A percentile compares a stretch with the other conserved stretches of the same genome.
phyloP scores from a whole-genome alignment of 495 filamentous ascomycete genomes.

The Lasiosphaeriaceae sp. region DNA sequence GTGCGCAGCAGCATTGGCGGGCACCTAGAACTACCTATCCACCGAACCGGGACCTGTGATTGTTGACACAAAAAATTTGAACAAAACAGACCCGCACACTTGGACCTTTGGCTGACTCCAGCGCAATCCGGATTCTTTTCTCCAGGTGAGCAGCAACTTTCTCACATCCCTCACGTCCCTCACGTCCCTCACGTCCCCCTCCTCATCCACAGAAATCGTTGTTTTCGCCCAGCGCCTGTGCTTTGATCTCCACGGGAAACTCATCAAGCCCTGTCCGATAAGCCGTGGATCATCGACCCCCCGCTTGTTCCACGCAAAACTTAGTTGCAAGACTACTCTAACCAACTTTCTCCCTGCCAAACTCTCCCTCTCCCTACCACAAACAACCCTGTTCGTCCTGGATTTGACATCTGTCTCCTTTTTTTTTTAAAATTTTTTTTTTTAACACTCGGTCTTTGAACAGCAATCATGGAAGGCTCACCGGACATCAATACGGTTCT shows the following conservation, averaged over 20 bases:
- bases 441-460: slow-evolving; percentile 17
- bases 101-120: background rate
- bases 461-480: slow-evolving; percentile 44
- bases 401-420: slow-evolving; percentile 10
- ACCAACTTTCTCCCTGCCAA: slow-evolving; percentile 28
- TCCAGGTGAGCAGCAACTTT: background rate
- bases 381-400: slow-evolving; percentile 17
- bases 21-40: slow-evolving; percentile 7
- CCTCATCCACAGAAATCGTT: background rate
- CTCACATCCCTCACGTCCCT: background rate
- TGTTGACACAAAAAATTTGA: slow-evolving; percentile 32
- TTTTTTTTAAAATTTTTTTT: slow-evolving; percentile 3
- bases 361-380: slow-evolving; percentile 21
- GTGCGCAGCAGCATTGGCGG: slow-evolving; percentile 16
- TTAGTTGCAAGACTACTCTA: slow-evolving; percentile 24
- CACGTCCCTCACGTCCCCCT: no score
- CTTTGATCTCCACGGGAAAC: slow-evolving; percentile 12
- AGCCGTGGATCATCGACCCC: slow-evolving; percentile 21
- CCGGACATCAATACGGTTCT: slow-evolving; percentile 64
- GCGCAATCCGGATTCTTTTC: slow-evolving; percentile 2
- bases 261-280: slow-evolving; percentile 18
- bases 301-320: slow-evolving; percentile 37
- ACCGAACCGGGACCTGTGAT: slow-evolving; percentile 22
- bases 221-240: slow-evolving; percentile 7
- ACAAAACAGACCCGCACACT: slow-evolving; percentile 23